A percentile compares a stretch with the other conserved stretches of the same genome.
Evolutionary conservation across 23 red algal species (phyloP).

Genomic region (Gracilaria caudata): DNA sequence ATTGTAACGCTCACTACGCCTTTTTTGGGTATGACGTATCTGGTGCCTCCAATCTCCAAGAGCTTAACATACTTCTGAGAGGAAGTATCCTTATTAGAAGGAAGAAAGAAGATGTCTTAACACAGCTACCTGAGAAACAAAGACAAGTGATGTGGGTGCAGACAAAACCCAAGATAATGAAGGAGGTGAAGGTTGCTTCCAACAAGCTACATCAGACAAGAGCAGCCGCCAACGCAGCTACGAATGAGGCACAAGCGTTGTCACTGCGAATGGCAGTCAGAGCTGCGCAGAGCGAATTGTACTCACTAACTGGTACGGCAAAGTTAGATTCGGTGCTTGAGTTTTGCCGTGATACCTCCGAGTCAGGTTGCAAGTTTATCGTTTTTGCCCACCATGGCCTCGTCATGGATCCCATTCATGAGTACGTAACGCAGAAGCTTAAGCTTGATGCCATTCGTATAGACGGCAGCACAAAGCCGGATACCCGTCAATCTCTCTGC

Average conservation of each 20-base stretch:
- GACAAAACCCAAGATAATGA: conserved; percentile 50
- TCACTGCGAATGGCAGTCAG: conserved; percentile 19
- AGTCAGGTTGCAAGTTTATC: conserved; percentile 73
- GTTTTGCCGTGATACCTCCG: conserved; percentile 55
- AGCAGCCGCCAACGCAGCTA: conserved; percentile 6
- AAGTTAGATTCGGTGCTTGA: conserved; percentile 66
- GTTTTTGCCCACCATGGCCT: conserved; percentile 70
- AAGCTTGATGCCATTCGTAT: conserved; percentile 61
- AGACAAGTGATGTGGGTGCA: conserved; percentile 76
- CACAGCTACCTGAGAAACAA: conserved; percentile 76
- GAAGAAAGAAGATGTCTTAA: conserved; percentile 76
- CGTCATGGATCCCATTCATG: conserved; percentile 53
- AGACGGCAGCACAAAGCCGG: conserved; percentile 69
- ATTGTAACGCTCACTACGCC: conserved; percentile 66
- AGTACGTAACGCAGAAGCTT: conserved; percentile 44
- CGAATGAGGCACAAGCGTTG: conserved; percentile 12
- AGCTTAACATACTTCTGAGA: conserved; percentile 73
- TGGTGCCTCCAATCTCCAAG: conserved; percentile 75
- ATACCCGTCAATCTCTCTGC: conserved; percentile 58
- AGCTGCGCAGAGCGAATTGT: conserved; percentile 62
- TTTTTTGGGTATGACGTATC: conserved; percentile 73
- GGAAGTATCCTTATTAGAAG: conserved; percentile 76
- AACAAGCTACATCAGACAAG: conserved; percentile 11
- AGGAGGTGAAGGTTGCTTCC: conserved; percentile 3
- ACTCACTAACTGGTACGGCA: conserved; percentile 60